phyloP scores from a whole-genome alignment of 129 eudicot genomes.

The Tagetes patula region DNA sequence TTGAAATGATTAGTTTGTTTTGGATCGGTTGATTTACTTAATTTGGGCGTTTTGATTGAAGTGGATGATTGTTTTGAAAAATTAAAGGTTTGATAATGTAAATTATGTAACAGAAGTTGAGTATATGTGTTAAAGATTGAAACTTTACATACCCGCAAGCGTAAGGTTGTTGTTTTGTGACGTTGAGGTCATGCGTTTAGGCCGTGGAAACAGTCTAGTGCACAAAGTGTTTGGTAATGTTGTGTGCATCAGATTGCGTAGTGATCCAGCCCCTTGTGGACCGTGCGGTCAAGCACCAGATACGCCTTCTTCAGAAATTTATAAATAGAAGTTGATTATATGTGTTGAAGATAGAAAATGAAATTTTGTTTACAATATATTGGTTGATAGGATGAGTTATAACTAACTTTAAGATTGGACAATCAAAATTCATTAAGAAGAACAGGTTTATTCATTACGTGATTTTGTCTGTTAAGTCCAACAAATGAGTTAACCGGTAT shows the following conservation, averaged over 20 bases:
- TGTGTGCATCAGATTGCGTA: too few relatives aligned
- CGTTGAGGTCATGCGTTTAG: too few relatives aligned
- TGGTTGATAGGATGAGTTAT: too few relatives aligned
- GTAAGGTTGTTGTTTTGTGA: too few relatives aligned
- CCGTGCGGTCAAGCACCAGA: too few relatives aligned
- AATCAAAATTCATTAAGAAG: not conserved
- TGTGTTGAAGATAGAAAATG: not conserved
- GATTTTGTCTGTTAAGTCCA: not conserved
- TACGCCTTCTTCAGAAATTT: not conserved
- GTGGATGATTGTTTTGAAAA: not conserved
- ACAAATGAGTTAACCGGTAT: not conserved
- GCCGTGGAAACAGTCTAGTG: too few relatives aligned
- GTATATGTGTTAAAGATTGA: not conserved
- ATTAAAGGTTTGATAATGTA: not conserved
- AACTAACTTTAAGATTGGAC: not conserved
- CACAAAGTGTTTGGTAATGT: too few relatives aligned
- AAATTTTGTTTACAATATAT: too few relatives aligned
- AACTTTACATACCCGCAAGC: too few relatives aligned
- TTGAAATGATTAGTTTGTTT: conserved; percentile 1
- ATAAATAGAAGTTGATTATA: too few relatives aligned
- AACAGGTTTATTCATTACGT: not conserved
- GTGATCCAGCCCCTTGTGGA: too few relatives aligned
- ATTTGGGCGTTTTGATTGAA: conserved; percentile 14
- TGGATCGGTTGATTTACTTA: not conserved
- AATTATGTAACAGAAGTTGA: not conserved